Evolutionary conservation across 2,329 filamentous ascomycete species (phyloP).

Genomic region (Trichoderma harzianum): DNA sequence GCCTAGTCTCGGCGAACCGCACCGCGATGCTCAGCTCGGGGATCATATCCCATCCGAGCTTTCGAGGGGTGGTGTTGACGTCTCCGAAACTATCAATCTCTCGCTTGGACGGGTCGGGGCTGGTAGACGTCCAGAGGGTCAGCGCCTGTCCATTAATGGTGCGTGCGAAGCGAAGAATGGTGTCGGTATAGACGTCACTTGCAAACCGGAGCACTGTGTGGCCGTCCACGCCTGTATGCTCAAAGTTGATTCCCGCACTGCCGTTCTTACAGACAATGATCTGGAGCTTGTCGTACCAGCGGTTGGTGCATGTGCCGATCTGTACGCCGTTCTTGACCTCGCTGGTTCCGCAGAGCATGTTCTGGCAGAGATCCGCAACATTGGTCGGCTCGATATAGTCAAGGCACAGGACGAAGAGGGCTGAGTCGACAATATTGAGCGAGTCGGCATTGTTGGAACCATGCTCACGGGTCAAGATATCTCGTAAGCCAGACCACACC

Average conservation of each 20-base stretch:
- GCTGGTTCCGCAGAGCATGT: constrained; percentile 96
- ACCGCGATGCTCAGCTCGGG: constrained; percentile 88
- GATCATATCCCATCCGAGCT: constrained; percentile 95
- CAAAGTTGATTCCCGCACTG: constrained; percentile 97
- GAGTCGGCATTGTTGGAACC: constrained; percentile 95
- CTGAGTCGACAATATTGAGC: constrained; percentile 90
- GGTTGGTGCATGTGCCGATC: constrained; percentile 94
- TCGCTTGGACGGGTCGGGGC: constrained; percentile 88
- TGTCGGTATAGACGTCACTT: constrained; percentile 95
- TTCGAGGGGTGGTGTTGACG: constrained; percentile 89
- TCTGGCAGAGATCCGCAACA: constrained; percentile 84
- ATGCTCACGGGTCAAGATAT: constrained; percentile 80
- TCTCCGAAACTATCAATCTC: constrained; percentile 90
- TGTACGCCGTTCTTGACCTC: constrained; percentile 90
- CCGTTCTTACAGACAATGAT: constrained; percentile 99
- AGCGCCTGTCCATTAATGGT: constrained; percentile 94
- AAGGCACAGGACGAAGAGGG: constrained; percentile 86
- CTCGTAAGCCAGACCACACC: constrained; percentile 87
- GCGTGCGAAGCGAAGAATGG: constrained; percentile 89
- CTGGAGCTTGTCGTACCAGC: constrained; percentile 99
- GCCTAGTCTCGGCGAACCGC: constrained; percentile 89
- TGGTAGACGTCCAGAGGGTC: constrained; percentile 84
- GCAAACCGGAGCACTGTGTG: constrained; percentile 96
- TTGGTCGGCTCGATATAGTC: constrained; percentile 86
- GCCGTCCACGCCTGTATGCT: constrained; percentile 96